These are phyloP conservation scores for Cutaneotrichosporon cyanovorans DNA, from an alignment of 1,284 basidiomycete species.

Conservation along the genomic window DNA sequence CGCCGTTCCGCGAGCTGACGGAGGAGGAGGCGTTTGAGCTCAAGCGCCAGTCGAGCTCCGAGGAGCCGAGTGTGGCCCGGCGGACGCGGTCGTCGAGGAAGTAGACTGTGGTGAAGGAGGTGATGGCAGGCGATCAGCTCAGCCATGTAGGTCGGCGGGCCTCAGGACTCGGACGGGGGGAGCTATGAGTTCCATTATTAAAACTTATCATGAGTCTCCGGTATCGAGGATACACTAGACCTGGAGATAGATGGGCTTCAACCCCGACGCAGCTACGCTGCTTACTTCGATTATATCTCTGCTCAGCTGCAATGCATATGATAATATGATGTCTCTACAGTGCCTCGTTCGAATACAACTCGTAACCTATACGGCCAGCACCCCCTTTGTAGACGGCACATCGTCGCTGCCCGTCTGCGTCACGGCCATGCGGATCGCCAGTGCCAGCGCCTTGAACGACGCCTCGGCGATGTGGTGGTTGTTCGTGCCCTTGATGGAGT, in stretches of 20 bases:
- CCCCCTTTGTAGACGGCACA: slow-evolving; percentile 95
- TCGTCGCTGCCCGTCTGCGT: slow-evolving; percentile 82
- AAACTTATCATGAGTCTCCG: no score
- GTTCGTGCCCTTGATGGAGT: slow-evolving; percentile 88
- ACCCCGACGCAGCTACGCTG: no score
- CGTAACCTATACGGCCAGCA: slow-evolving; percentile 51
- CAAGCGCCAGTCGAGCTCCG: background rate
- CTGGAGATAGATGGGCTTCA: no score
- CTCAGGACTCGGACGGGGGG: no score
- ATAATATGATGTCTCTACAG: background rate
- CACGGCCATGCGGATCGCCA: slow-evolving; percentile 91
- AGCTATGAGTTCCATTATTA: no score
- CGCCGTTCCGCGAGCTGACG: slow-evolving; percentile 39
- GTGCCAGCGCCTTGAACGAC: slow-evolving; percentile 92
- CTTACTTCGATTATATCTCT: no score
- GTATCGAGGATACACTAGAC: no score
- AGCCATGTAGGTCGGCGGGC: no score
- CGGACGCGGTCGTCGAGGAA: no score
- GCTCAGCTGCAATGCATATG: background rate
- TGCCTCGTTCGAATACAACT: no score
- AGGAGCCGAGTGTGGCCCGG: background rate
- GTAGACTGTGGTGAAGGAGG: background rate
- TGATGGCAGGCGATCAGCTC: background rate
- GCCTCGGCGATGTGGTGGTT: slow-evolving; percentile 97
- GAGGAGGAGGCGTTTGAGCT: slow-evolving; percentile 36